Conservation (phyloP, 768 basidiomycete species). For the Termitomyces sp. region DNA sequence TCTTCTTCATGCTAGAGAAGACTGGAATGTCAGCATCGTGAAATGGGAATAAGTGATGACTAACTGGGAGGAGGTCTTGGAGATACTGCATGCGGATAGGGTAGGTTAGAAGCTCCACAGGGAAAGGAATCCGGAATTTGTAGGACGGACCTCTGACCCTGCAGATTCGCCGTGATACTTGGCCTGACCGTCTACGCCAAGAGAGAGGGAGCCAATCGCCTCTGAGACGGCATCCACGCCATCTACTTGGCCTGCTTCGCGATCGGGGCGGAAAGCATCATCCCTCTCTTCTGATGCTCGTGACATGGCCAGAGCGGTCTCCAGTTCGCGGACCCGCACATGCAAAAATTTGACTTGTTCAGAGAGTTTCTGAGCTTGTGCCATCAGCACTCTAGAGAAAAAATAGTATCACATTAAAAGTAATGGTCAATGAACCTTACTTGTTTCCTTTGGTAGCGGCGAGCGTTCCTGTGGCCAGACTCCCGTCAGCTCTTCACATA, state of each 20-base stretch:
- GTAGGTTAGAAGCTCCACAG: not conserved
- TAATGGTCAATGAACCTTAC: slow-evolving; percentile 20
- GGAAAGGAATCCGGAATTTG: not conserved
- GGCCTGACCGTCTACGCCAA: slow-evolving; percentile 41
- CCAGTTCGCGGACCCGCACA: slow-evolving; percentile 38
- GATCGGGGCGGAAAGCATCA: slow-evolving; percentile 2
- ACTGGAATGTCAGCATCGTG: not conserved
- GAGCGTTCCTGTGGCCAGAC: slow-evolving; percentile 30
- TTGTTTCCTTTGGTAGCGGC: slow-evolving; percentile 54
- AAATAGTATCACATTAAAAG: not conserved
- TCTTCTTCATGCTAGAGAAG: slow-evolving; percentile 16
- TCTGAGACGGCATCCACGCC: slow-evolving; percentile 27
- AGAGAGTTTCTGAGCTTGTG: slow-evolving; percentile 39
- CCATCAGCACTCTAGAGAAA: slow-evolving; percentile 39
- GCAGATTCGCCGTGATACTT: slow-evolving; percentile 46
- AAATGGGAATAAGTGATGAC: slow-evolving; percentile 3
- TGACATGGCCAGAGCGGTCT: slow-evolving; percentile 29
- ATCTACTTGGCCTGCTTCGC: slow-evolving; percentile 13
- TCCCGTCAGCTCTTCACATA: not conserved
- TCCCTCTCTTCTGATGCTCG: slow-evolving; percentile 2
- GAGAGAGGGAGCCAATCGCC: slow-evolving; percentile 41
- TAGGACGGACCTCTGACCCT: slow-evolving; percentile 36
- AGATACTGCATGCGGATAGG: slow-evolving; percentile 24
- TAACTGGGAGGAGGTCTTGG: slow-evolving; percentile 30
- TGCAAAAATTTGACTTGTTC: slow-evolving; percentile 41